Evolutionary conservation across 2,329 filamentous ascomycete genomes (phyloP), one percentile per base, ranked within the genome.

Genomic region (Trichoderma sp.): DNA sequence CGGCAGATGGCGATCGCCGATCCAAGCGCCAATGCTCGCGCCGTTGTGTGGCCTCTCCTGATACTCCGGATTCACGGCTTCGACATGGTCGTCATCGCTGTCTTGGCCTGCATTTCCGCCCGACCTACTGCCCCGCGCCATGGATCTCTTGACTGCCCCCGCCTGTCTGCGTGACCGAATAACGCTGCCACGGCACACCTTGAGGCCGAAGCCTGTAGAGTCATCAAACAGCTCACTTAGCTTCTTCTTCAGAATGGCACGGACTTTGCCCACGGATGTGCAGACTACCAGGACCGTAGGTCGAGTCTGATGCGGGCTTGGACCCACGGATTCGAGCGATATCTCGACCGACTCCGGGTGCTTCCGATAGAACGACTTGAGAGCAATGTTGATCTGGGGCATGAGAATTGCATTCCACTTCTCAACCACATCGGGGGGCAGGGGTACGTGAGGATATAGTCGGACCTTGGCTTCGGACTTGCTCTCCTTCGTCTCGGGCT

Each of bases 11-110:
- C 91, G 88, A 69, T 93, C 87, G 65, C 91, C 90, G 58, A 91
- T 88, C 82, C 92, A 97, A 0, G 93, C 93, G 7, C 94, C 94
- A 66, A 98, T 97, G 50, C 93, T 97, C 7, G 94, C 94, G 1
- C 94, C 94, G 70, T 93, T 97, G 0, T 86, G 78, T 0, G 94
- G 94, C 24, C 85, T 84, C 70, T 88, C 82, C 75, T 98, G 93
- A 73, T 92, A 94, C 66, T 87, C 88, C 0, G 88, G 87, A 72
- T 96, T 97, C 41, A 82, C 83, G 0, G 85, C 82, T 10, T 76
- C 75, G 0, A 76, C 59, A 4, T 80, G 77, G 7, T 74, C 73
- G 1, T 70, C 70, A 4, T 81, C 80, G 6, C 82, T 7, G 71
- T 74, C 0, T 73, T 69, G n/a, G 74, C 73, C 0, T 14, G 21